Evolutionary conservation across 1,139 yeast species (phyloP).

Genomic region (Yamadazyma siamensis): DNA sequence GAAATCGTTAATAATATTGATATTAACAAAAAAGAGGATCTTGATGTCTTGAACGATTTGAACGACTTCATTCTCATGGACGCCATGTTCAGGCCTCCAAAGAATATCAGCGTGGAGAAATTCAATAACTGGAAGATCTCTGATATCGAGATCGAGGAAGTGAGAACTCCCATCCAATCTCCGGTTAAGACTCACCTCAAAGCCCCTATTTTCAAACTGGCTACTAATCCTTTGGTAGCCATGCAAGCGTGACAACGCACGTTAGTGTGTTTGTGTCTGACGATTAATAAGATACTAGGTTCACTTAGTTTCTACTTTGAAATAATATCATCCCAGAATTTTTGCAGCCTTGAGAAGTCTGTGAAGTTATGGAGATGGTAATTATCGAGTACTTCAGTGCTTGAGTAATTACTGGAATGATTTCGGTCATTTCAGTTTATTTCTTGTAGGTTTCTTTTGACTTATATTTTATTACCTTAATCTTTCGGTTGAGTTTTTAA

Average conservation of each 20-base stretch:
- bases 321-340: slow-evolving; percentile 6
- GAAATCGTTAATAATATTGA: slow-evolving; percentile 18
- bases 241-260: slow-evolving; percentile 13
- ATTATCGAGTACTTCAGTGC: slow-evolving; percentile 2
- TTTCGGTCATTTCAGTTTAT: slow-evolving; percentile 4
- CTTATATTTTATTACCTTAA: slow-evolving; percentile 9
- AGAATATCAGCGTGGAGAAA: slow-evolving; percentile 12
- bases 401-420: slow-evolving; percentile 5
- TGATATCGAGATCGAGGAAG: slow-evolving; percentile 4
- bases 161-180: slow-evolving; percentile 1
- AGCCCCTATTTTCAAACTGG: slow-evolving; percentile 1
- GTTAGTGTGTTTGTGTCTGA: slow-evolving; percentile 4
- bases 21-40: slow-evolving; percentile 10
- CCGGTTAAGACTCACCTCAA: not conserved
- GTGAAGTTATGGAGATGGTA: slow-evolving; percentile 1
- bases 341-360: not conserved
- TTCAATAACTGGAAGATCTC: slow-evolving; percentile 10
- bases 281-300: slow-evolving; percentile 9
- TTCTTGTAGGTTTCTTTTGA: slow-evolving; percentile 7
- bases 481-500: slow-evolving; percentile 17
- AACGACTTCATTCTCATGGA: slow-evolving; percentile 16
- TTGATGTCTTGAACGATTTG: slow-evolving; percentile 9
- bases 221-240: slow-evolving; percentile 7
- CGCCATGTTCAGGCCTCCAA: slow-evolving; percentile 18
- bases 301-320: slow-evolving; percentile 10